These are phyloP conservation scores for Chrysochromulina parva DNA, from an alignment of 78 protist species.

Conservation along the genomic window DNA sequence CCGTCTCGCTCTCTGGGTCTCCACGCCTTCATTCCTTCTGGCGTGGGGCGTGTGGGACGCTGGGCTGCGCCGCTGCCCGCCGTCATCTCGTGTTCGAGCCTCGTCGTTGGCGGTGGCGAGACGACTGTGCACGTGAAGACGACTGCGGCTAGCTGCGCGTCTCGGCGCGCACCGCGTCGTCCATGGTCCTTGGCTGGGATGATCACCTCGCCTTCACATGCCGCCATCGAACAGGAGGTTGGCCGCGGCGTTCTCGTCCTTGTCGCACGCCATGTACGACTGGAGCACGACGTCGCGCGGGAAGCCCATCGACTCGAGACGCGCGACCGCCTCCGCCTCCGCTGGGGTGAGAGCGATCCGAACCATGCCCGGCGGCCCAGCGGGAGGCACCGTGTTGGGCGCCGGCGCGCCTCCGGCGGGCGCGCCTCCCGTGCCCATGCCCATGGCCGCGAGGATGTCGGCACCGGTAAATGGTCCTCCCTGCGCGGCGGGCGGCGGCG, in stretches of 20 bases:
- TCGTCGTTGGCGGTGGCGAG: too few relatives aligned
- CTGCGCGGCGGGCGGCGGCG: neutral
- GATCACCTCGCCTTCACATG: too few relatives aligned
- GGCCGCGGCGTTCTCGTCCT: constrained; percentile 85
- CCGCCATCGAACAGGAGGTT: constrained; percentile 80
- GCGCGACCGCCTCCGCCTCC: constrained; percentile 4
- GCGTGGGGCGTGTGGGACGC: too few relatives aligned
- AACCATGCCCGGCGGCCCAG: neutral
- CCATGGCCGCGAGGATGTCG: neutral
- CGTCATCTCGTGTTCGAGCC: too few relatives aligned
- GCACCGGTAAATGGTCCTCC: neutral
- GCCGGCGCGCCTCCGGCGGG: neutral
- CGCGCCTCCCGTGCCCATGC: neutral
- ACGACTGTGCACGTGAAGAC: too few relatives aligned
- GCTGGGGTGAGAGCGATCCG: neutral
- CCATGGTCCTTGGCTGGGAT: too few relatives aligned
- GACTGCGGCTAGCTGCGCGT: too few relatives aligned
- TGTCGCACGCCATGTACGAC: constrained; percentile 91
- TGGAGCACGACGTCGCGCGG: constrained; percentile 33
- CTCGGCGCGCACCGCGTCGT: too few relatives aligned
- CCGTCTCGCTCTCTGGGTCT: too few relatives aligned
- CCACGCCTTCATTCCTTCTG: too few relatives aligned
- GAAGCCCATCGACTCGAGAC: constrained; percentile 76
- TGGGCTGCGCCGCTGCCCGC: too few relatives aligned
- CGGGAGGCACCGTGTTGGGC: neutral